A percentile compares a stretch with the other conserved stretches of the same genome.
Evolutionary conservation across 805 yeast species (phyloP).

Genomic region (Candida ascalaphidarum): DNA sequence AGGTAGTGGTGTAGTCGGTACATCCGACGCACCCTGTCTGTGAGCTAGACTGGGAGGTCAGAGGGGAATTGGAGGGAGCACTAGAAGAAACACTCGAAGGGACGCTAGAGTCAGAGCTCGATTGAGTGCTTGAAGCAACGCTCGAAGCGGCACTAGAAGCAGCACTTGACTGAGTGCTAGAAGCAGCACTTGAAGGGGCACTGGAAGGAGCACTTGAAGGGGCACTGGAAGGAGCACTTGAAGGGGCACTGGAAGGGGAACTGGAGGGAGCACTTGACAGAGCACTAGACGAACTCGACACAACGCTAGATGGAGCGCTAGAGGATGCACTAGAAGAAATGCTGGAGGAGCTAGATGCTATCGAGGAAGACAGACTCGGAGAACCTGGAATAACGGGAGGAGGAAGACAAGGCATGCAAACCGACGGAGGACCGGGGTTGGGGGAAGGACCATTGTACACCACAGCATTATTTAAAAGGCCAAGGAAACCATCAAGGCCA

Average conservation of each 20-base stretch:
- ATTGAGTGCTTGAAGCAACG: background rate
- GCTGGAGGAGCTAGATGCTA: too few species aligned
- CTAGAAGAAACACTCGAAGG: background rate
- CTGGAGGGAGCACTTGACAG: background rate
- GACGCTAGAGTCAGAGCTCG: background rate
- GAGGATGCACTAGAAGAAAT: too few species aligned
- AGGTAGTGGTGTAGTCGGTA: background rate
- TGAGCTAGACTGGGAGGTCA: background rate
- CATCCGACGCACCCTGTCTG: background rate
- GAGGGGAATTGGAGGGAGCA: background rate
- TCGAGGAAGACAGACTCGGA: background rate
- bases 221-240: background rate
- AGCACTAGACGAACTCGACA: background rate
- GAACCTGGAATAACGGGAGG: background rate
- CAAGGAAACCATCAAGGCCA: conserved; percentile 8
- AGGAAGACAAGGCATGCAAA: conserved; percentile 8
- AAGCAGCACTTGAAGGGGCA: background rate
- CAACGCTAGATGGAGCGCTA: too few species aligned
- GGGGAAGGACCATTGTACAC: conserved; percentile 10
- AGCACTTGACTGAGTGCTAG: background rate
- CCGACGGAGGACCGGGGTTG: conserved; percentile 11
- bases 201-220: background rate
- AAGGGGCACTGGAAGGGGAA: background rate
- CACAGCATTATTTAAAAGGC: conserved; percentile 7
- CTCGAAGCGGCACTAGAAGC: background rate